Evolutionary conservation across 768 basidiomycete genomes (phyloP).

Genomic region (Hydnum rufescens): DNA sequence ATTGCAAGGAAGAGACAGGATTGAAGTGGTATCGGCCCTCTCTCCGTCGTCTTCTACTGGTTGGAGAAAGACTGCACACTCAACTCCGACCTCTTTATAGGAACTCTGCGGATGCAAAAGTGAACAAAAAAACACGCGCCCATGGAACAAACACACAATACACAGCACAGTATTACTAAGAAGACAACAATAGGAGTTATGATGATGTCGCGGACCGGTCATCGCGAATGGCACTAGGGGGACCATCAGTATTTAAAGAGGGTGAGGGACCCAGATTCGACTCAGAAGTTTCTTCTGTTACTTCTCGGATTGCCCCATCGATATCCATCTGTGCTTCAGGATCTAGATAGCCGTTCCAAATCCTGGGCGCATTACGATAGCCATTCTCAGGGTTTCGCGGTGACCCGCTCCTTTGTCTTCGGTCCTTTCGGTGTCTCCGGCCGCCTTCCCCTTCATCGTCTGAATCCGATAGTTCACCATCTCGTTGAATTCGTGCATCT

Average conservation of each 20-base stretch:
- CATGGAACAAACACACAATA: neutral
- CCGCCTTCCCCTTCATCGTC: conserved; percentile 93
- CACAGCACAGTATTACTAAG: neutral
- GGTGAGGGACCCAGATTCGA: neutral
- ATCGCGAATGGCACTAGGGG: neutral
- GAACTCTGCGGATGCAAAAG: neutral
- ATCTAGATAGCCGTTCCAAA: too few relatives aligned
- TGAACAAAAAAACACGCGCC: neutral
- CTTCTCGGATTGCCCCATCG: neutral
- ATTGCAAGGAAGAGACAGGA: conserved; percentile 55
- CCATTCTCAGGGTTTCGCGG: neutral
- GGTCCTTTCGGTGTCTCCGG: conserved; percentile 31
- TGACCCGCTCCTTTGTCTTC: neutral
- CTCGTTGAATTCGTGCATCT: conserved; percentile 63
- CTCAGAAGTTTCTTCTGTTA: neutral
- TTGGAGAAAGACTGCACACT: conserved; percentile 9
- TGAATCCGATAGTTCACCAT: conserved; percentile 86
- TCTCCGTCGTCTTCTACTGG: conserved; percentile 59
- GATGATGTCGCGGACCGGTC: neutral
- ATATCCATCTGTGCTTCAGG: neutral
- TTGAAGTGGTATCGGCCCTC: conserved; percentile 15
- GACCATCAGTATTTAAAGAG: neutral
- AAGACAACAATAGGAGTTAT: neutral
- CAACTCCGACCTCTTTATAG: neutral
- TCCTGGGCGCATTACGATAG: too few relatives aligned